Percentiles rank a stretch among this genome's conserved stretches.
Conservation (phyloP, 805 yeast genomes). For the Wickerhamiella azymoides region DNA sequence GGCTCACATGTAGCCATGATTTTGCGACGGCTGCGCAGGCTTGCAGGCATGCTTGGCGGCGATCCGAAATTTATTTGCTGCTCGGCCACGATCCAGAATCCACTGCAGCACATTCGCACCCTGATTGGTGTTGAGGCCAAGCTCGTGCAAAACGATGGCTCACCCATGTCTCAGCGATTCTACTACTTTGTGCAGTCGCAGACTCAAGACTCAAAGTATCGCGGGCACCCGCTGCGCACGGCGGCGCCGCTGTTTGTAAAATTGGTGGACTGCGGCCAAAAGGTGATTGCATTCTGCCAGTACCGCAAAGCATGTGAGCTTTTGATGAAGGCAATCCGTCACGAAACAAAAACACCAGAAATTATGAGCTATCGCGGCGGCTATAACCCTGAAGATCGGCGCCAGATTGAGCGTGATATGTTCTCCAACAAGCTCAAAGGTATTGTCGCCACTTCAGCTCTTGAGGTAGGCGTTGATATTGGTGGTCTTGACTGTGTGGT, state of each 20-base stretch:
- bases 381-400: conserved; percentile 70
- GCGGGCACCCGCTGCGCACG: conserved; percentile 50
- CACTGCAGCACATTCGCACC: conserved; percentile 53
- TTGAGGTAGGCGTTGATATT: conserved; percentile 91
- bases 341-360: conserved; percentile 26
- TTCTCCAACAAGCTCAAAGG: conserved; percentile 75
- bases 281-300: conserved; percentile 83
- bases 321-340: conserved; percentile 68
- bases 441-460: conserved; percentile 85
- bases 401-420: conserved; percentile 81
- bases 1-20: conserved; percentile 86
- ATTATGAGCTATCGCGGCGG: conserved; percentile 95
- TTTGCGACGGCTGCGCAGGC: conserved; percentile 61
- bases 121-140: conserved; percentile 56
- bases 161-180: conserved; percentile 70
- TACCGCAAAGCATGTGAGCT: conserved; percentile 78
- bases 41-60: conserved; percentile 43
- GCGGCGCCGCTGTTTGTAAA: conserved; percentile 62
- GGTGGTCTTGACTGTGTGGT: conserved; percentile 86
- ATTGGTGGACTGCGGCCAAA: conserved; percentile 46
- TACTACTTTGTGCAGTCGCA: conserved; percentile 82
- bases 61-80: conserved; percentile 66
- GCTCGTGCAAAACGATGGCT: conserved; percentile 67
- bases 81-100: conserved; percentile 81
- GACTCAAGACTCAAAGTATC: conserved; percentile 43